phyloP scores from a whole-genome alignment of 2,329 filamentous ascomycete species.

The Nemania diffusa region DNA sequence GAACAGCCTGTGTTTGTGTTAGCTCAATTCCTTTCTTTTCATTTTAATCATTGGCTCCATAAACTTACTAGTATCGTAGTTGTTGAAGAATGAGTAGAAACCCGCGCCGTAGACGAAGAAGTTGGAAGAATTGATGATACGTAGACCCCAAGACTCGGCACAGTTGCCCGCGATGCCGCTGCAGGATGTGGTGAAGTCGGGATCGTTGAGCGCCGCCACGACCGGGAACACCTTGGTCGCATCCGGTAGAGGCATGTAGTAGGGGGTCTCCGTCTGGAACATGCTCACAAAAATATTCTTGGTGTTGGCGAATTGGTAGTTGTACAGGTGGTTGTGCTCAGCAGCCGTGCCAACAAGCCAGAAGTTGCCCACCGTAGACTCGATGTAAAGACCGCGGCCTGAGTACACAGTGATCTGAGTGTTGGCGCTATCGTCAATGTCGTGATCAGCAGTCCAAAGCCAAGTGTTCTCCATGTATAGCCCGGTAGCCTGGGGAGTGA shows the following conservation, averaged over 20 bases:
- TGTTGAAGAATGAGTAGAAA: constrained; percentile 69
- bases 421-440: constrained; percentile 61
- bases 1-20: constrained; percentile 48
- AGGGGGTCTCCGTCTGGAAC: constrained; percentile 74
- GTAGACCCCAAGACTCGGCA: constrained; percentile 66
- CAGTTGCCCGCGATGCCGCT: constrained; percentile 52
- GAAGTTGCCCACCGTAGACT: constrained; percentile 52
- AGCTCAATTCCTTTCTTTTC: constrained; percentile 11
- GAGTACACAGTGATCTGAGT: constrained; percentile 63
- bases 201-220: constrained; percentile 55
- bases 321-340: constrained; percentile 71
- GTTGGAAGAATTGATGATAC: constrained; percentile 63
- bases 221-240: constrained; percentile 63
- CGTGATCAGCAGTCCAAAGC: constrained; percentile 63
- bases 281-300: constrained; percentile 68
- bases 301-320: constrained; percentile 70
- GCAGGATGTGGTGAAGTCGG: constrained; percentile 59
- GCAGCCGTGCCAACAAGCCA: constrained; percentile 70
- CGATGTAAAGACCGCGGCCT: constrained; percentile 61
- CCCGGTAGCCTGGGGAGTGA: constrained; percentile 48
- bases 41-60: neutral
- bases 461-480: constrained; percentile 58
- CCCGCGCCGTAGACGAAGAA: constrained; percentile 69
- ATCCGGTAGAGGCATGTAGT: constrained; percentile 70
- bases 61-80: constrained; percentile 59